Evolutionary conservation across 805 yeast species (phyloP).

Genomic region (Zygosaccharomyces pseudorouxii): DNA sequence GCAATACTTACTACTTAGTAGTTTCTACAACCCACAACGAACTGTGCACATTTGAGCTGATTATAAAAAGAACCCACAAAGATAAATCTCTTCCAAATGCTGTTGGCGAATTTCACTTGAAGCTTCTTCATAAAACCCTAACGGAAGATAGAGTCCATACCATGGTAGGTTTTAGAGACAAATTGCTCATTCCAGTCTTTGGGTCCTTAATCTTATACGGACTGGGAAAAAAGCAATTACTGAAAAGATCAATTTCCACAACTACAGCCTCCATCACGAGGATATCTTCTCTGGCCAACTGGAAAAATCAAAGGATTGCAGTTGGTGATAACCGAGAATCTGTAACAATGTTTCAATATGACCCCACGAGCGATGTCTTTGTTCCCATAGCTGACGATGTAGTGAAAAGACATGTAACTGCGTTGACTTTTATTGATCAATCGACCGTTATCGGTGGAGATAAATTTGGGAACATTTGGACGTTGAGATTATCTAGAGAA

Average conservation of each 20-base stretch:
- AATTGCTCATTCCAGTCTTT: constrained; percentile 55
- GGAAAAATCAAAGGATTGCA: constrained; percentile 55
- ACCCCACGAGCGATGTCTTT: constrained; percentile 46
- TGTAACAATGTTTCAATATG: constrained; percentile 51
- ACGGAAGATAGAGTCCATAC: constrained; percentile 47
- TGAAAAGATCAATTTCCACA: constrained; percentile 55
- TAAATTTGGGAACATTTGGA: constrained; percentile 74
- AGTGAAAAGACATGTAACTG: constrained; percentile 60
- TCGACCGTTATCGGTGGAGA: constrained; percentile 82
- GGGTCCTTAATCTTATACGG: constrained; percentile 57
- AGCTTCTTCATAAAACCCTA: constrained; percentile 56
- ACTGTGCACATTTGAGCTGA: constrained; percentile 20
- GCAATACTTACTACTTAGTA: constrained; percentile 36
- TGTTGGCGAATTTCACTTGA: constrained; percentile 32
- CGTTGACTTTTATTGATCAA: constrained; percentile 58
- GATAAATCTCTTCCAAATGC: neutral
- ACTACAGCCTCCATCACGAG: constrained; percentile 41
- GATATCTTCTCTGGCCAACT: constrained; percentile 48
- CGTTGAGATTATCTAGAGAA: constrained; percentile 55
- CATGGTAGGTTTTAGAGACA: constrained; percentile 52
- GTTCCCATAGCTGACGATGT: constrained; percentile 66
- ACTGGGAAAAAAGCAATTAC: constrained; percentile 72
- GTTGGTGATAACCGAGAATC: constrained; percentile 73
- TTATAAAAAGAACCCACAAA: constrained; percentile 25
- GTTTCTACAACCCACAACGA: constrained; percentile 39